Conservation (phyloP, 1,139 yeast species). For the Geotrichum histeridarum region DNA sequence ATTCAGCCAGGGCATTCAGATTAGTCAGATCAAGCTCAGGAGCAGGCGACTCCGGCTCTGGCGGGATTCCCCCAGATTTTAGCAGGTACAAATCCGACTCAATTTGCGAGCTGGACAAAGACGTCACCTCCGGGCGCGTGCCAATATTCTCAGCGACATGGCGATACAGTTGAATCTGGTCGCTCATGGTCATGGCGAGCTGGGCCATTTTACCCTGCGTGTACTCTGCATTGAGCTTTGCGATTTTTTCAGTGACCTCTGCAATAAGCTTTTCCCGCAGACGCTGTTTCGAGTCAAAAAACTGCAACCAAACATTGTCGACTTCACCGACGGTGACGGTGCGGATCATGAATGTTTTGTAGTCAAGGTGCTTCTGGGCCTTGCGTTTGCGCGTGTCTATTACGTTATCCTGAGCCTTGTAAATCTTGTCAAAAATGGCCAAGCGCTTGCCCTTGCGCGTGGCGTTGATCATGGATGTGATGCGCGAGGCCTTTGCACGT, state of each 20-base stretch:
- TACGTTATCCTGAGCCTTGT: conserved; percentile 25
- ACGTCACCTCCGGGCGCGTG: neutral
- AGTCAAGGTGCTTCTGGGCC: conserved; percentile 22
- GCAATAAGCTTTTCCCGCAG: conserved; percentile 21
- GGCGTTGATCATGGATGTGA: conserved; percentile 29
- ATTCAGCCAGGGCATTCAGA: conserved; percentile 1
- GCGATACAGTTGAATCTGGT: neutral
- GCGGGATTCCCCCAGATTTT: neutral
- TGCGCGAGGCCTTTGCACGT: conserved; percentile 31
- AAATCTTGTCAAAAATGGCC: conserved; percentile 24
- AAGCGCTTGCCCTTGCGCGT: conserved; percentile 24
- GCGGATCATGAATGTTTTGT: conserved; percentile 27
- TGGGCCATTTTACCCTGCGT: neutral
- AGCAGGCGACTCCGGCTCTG: neutral
- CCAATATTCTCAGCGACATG: neutral
- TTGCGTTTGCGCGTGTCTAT: conserved; percentile 24
- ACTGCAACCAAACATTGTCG: conserved; percentile 29
- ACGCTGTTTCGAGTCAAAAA: conserved; percentile 19
- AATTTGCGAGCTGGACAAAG: neutral
- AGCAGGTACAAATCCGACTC: conserved; percentile 4
- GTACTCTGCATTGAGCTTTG: conserved; percentile 20
- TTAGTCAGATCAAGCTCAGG: neutral
- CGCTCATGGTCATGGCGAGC: neutral
- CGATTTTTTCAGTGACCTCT: conserved; percentile 17
- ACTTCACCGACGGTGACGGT: conserved; percentile 30